Evolutionary conservation across 2,329 filamentous ascomycete genomes (phyloP).

Genomic region (Nigrospora oryzae): DNA sequence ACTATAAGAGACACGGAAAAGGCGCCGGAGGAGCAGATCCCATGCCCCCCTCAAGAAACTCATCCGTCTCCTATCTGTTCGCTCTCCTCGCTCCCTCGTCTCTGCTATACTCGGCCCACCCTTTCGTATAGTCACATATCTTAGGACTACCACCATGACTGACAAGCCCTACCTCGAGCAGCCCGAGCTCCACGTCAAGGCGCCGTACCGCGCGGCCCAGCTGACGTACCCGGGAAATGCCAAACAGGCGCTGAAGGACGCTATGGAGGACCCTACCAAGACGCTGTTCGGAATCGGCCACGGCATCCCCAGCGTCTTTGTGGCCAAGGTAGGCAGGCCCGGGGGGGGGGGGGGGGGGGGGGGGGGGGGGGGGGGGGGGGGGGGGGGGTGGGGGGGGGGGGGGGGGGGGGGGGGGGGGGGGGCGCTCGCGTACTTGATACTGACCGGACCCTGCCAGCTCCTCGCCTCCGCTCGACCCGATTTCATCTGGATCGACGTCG

Average conservation of each 20-base stretch:
- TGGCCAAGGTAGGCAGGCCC: conserved; percentile 6
- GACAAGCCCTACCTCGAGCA: conserved; percentile 6
- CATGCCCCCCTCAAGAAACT: too few species aligned
- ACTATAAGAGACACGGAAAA: too few species aligned
- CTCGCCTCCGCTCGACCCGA: conserved; percentile 8
- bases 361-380: not conserved
- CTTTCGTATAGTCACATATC: too few species aligned
- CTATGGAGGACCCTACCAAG: conserved; percentile 7
- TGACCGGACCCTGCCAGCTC: conserved; percentile 1
- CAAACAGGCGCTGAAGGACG: conserved; percentile 4
- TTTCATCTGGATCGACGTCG: conserved; percentile 11
- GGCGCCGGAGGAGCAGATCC: too few species aligned
- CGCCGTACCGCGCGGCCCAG: conserved; percentile 6
- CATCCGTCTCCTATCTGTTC: too few species aligned
- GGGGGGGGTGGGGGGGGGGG: not conserved
- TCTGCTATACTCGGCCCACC: too few species aligned
- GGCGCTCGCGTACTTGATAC: not conserved
- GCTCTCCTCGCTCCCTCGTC: too few species aligned
- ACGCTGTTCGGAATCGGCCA: conserved; percentile 9
- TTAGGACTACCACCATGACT: not conserved
- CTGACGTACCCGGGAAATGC: conserved; percentile 9
- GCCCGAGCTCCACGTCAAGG: conserved; percentile 6
- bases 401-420: not conserved
- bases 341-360: not conserved
- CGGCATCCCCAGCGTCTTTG: conserved; percentile 8